Evolutionary conservation across 164 flowering plant species (phyloP), one percentile per base, ranked within the genome.

Genomic region (Saururus chinensis): DNA sequence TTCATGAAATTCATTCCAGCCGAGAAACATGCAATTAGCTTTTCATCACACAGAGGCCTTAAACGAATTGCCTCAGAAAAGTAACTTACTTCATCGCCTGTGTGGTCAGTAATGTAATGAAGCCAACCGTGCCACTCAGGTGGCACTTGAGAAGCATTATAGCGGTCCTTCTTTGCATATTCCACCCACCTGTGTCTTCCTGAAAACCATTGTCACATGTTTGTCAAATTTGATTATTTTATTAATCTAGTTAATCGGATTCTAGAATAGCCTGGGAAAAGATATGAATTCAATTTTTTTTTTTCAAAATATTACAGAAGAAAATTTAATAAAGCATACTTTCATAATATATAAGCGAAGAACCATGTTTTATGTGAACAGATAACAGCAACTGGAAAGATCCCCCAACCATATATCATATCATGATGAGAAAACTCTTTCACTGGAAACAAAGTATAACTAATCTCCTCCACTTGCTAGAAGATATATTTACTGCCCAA

Each of bases 61-160:
- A 17, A 16, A 21, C 19, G 35, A 20, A 53, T 8, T 51, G n/a
- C 2, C 22, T 61, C 37, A 40, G 22, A 45, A 52, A 25, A 30
- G 60, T 51, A 64, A 61, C 75, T 80, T 57, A 80, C 97, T 88
- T 93, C 95, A 65, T 93, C 96, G 53, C 99, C 99, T 0, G 99
- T 93, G 77, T 82, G 90, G 72, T 93, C 99, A 49, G 99, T 93
- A 40, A 93, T 76, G 75, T 51, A 75, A 70, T 93, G 99, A 22
- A 93, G 92, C 99, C 99, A 93, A 23, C 99, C 99, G 71, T 93
- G 99, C 99, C 99, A 93, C 71, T 93, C 97, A 22, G 99, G 61
- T 69, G 99, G 99, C 54, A 93, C 96, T 72, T 93, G 99, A 60
- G 99, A 93, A 57, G 97, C 97, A 77, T 93, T 90, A 65, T 93